Evolutionary conservation across 331 rosid genomes (phyloP).

Genomic region (Quercus tomentella): DNA sequence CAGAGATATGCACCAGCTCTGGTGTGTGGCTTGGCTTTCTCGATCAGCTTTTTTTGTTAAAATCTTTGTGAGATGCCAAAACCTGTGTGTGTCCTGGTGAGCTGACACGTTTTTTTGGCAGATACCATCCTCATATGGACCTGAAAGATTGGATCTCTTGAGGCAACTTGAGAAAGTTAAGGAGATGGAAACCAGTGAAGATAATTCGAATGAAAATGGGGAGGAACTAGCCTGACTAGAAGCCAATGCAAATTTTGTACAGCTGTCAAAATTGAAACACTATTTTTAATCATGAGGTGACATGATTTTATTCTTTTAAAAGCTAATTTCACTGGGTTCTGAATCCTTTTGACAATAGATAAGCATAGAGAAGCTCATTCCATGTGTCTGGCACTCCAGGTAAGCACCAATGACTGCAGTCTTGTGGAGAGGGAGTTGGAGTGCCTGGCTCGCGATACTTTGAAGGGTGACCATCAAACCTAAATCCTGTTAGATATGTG

Average conservation of each 20-base stretch:
- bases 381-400: constrained; percentile 98
- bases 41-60: neutral
- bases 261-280: constrained; percentile 25
- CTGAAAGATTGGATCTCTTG: constrained; percentile 88
- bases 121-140: constrained; percentile 96
- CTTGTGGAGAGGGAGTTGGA: constrained; percentile 71
- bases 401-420: constrained; percentile 97
- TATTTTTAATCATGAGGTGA: constrained; percentile 29
- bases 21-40: constrained; percentile 40
- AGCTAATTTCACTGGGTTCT: constrained; percentile 21
- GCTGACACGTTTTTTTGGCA: constrained; percentile 31
- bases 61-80: constrained; percentile 1
- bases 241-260: constrained; percentile 41
- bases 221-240: constrained; percentile 52
- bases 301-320: constrained; percentile 16
- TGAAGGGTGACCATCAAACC: constrained; percentile 95
- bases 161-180: constrained; percentile 92
- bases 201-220: constrained; percentile 37
- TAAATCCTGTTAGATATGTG: constrained; percentile 71
- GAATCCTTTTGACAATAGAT: constrained; percentile 52
- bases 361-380: constrained; percentile 77
- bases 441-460: constrained; percentile 75
- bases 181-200: constrained; percentile 62
- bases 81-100: neutral
- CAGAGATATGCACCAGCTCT: constrained; percentile 95